Base-by-base conservation (phyloP, 2,329 filamentous ascomycete genomes). In the Cadophora sp. region DNA sequence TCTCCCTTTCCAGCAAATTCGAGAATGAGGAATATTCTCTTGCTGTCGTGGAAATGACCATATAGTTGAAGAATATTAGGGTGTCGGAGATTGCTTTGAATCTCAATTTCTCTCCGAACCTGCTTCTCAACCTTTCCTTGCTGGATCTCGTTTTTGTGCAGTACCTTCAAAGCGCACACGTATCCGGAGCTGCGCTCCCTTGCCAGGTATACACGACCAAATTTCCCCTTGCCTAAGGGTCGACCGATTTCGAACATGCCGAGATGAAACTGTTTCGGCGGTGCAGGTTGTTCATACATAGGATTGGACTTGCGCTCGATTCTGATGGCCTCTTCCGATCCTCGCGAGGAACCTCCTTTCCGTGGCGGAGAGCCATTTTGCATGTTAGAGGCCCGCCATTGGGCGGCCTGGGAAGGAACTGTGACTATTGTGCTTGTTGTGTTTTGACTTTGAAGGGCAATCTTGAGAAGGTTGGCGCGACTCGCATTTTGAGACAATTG, bases 401-500 rank as follows among this genome's bases (percentile, higher is more conserved):
- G 86, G 67, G 87, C 84, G 68, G 87, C 84, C 83, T 92, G 87
- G 61, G 89, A 89, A 66, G 91, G 85, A 72, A 93, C 82, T 14
- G 89, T 89, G 73, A 92, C 89, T 55, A 91, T 87, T 56, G 90
- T 83, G 75, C 87, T 86, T 78, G 88, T 89, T 81, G 87, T 78
- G 79, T 89, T 94, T 77, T 93, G 89, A 51, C 92, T 89, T 78
- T 97, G 93, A 29, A 97, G 85, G 27, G 92, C 91, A 62, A 93
- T 87, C 81, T 97, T 97, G 81, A 95, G 89, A 64, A 97, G 88
- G 73, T 96, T 96, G 69, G 93, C 87, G 73, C 94, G 87, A 77
- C 86, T 91, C 62, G 84, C 83, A 75, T 83, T 85, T 66, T 86
- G 84, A 16, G 81, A 73, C 46, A 84, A 74, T 70, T 87, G 77